phyloP scores from a whole-genome alignment of 176 grass and related monocot genomes.

The Triticum dicoccoides region DNA sequence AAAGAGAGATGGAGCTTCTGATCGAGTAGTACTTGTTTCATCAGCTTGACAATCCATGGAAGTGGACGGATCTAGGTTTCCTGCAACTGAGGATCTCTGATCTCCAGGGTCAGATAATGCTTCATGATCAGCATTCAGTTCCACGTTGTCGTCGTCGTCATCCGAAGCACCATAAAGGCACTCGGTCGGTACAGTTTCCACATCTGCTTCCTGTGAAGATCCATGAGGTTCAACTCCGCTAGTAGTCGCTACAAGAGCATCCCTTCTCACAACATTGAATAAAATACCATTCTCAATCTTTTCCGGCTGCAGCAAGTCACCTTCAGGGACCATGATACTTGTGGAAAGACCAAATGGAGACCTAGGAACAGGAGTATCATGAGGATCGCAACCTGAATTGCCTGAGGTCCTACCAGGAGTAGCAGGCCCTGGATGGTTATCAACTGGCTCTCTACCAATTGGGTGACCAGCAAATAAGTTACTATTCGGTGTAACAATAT shows the following conservation, averaged over 20 bases:
- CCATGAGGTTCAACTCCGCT: constrained; percentile 36
- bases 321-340: constrained; percentile 81
- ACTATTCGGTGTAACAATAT: constrained; percentile 28
- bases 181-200: constrained; percentile 67
- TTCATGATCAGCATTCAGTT: constrained; percentile 17
- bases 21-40: constrained; percentile 11
- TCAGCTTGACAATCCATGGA: constrained; percentile 2
- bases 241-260: constrained; percentile 40
- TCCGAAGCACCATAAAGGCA: constrained; percentile 59
- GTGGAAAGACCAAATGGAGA: constrained; percentile 38
- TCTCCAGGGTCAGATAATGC: background rate
- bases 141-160: constrained; percentile 12
- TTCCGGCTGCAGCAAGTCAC: constrained; percentile 90
- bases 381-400: constrained; percentile 46
- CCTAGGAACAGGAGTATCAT: constrained; percentile 30
- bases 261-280: constrained; percentile 90
- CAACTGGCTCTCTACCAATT: constrained; percentile 30
- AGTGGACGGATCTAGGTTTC: background rate
- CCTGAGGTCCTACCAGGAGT: constrained; percentile 50
- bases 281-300: constrained; percentile 85
- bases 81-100: constrained; percentile 5
- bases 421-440: constrained; percentile 5
- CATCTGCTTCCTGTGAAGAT: constrained; percentile 48
- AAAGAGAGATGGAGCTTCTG: constrained; percentile 38
- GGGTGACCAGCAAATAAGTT: constrained; percentile 39